Percentiles rank a stretch among this genome's conserved stretches.
Evolutionary conservation across 2,329 filamentous ascomycete genomes (phyloP).

Genomic region (Beauveria varroae): DNA sequence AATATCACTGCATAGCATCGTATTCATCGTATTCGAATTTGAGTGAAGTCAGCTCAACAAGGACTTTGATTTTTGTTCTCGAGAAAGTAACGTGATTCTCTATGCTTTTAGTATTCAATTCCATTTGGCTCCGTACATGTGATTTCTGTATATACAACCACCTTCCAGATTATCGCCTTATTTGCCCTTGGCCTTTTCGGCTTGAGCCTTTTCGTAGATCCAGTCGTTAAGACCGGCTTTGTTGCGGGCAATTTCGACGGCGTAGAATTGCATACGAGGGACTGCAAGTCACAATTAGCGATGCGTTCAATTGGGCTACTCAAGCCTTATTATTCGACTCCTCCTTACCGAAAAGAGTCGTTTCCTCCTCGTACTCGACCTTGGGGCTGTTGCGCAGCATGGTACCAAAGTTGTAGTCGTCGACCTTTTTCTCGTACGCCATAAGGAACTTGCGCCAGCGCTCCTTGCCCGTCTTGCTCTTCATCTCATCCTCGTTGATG

Average conservation of each 20-base stretch:
- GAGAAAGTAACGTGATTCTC: not conserved
- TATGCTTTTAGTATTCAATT: not conserved
- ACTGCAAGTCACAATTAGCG: constrained; percentile 25
- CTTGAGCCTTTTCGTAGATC: constrained; percentile 81
- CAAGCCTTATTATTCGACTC: not conserved
- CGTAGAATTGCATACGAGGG: constrained; percentile 51
- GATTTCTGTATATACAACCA: not conserved
- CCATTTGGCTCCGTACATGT: not conserved
- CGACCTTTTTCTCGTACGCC: constrained; percentile 87
- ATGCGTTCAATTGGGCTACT: not conserved
- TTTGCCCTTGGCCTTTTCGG: constrained; percentile 36
- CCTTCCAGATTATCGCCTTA: not conserved
- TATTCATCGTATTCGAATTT: not conserved
- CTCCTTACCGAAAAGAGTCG: constrained; percentile 77
- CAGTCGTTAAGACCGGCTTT: constrained; percentile 88
- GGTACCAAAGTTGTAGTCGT: constrained; percentile 97
- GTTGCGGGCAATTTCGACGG: constrained; percentile 58
- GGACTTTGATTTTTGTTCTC: not conserved
- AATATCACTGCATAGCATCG: not conserved
- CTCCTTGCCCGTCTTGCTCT: constrained; percentile 93
- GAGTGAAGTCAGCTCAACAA: not conserved
- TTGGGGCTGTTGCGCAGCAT: constrained; percentile 75
- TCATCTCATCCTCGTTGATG: constrained; percentile 91
- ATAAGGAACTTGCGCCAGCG: constrained; percentile 92
- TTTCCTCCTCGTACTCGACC: constrained; percentile 78